Evolutionary conservation across 208 protist genomes (phyloP).

Genomic region (Wallacemonas sp.): DNA sequence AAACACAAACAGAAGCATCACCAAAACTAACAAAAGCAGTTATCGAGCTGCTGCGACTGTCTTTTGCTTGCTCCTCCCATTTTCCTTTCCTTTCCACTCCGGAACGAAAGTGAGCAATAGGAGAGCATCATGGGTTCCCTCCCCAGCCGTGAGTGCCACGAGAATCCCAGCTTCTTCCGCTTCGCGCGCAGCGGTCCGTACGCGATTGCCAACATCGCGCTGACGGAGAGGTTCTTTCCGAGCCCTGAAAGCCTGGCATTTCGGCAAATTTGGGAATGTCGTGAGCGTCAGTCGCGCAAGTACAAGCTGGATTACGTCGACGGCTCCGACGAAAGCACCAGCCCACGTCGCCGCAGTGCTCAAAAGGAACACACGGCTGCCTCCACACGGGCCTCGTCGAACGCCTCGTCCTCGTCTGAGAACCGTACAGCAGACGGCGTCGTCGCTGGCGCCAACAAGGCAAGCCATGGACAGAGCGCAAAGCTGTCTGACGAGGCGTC

Average conservation of each 20-base stretch:
- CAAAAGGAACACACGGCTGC: too few relatives aligned
- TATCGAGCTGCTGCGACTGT: too few relatives aligned
- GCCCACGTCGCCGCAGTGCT: too few relatives aligned
- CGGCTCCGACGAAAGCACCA: not conserved
- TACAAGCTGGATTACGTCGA: constrained; percentile 50
- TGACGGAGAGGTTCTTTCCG: constrained; percentile 64
- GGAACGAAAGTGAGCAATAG: too few relatives aligned
- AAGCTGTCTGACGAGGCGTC: too few relatives aligned
- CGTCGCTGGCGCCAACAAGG: not conserved
- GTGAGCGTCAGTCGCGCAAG: constrained; percentile 53
- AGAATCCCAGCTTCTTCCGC: constrained; percentile 47
- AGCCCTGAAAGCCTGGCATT: constrained; percentile 51
- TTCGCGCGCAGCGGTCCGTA: constrained; percentile 48
- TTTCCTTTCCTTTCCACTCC: constrained; percentile 6
- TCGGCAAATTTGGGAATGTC: constrained; percentile 49
- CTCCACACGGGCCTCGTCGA: not conserved
- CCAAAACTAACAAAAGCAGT: too few relatives aligned
- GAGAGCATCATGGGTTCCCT: constrained; percentile 50
- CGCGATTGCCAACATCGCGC: constrained; percentile 40
- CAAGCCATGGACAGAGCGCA: not conserved
- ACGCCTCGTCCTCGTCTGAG: not conserved
- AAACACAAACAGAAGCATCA: too few relatives aligned
- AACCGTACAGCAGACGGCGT: not conserved
- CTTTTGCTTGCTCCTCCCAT: not conserved
- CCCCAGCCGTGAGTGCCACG: constrained; percentile 54